Evolutionary conservation across 805 yeast species (phyloP), one percentile per base, ranked within the genome.

Genomic region (Cyberlindnera subsufficiens): DNA sequence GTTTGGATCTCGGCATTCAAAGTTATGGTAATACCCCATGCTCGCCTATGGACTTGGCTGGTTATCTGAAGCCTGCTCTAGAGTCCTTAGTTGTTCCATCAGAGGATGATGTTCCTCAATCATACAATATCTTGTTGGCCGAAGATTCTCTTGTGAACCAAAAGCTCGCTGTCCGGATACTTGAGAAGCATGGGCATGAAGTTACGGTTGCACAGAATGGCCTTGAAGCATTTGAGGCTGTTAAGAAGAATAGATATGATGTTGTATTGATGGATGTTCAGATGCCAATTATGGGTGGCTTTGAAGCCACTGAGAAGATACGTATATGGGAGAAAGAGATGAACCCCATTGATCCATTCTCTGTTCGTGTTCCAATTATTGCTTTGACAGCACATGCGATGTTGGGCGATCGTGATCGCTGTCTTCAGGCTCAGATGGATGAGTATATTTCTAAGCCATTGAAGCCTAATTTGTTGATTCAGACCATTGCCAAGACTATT

Each of bases 251-350:
- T 47, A 71, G 74, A 38, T 87, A 81, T 59, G 96, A 87, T 59
- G 90, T 85, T 37, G 84, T 87, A 16, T 73, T 87, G 52, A 87
- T 87, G 96, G 96, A 87, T 66, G 95, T 87, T 36, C 96, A 87
- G 62, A 87, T 87, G 96, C 96, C 96, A 8, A 86, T 86, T 14
- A 88, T 87, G 93, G 95, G 96, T 25, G 96, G 96, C 0, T 87
- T 87, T 61, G 96, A 87, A 58, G 95, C 96, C 3, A 86, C 96
- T 1, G 86, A 82, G 37, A 78, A 80, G 62, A 87, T 87, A 42
- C 71, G 96, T 53, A 88, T 84, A 57, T 86, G 95, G 95, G 96
- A 87, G 64, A 78, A 75, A 67, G 83, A 82, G 63, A 74, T 80
- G 17, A 80, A 82, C 49, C 88, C 90, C 35, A 77, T 78, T 18